phyloP scores from a whole-genome alignment of 1,139 yeast species.

The Oligophagozyma castellii region DNA sequence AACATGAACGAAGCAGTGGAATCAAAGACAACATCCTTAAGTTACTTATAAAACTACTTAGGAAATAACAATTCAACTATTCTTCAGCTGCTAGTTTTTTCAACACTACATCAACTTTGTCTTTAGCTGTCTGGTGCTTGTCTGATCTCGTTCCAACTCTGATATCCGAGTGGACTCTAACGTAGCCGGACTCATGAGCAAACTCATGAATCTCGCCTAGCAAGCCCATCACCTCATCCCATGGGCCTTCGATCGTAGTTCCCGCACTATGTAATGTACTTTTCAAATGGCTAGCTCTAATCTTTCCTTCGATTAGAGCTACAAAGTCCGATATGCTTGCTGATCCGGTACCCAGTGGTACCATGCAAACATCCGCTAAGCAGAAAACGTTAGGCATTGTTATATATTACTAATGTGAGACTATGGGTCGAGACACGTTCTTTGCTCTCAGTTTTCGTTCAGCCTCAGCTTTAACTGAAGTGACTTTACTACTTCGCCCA shows the following conservation, averaged over 20 bases:
- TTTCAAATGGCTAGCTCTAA: slow-evolving; percentile 46
- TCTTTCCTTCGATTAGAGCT: slow-evolving; percentile 49
- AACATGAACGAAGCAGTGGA: too few relatives aligned
- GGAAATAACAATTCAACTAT: too few relatives aligned
- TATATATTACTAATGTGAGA: neutral
- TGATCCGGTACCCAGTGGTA: slow-evolving; percentile 69
- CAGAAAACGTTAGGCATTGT: slow-evolving; percentile 43
- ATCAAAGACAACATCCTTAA: too few relatives aligned
- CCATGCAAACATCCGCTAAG: slow-evolving; percentile 69
- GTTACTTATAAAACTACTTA: too few relatives aligned
- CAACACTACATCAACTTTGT: slow-evolving; percentile 49
- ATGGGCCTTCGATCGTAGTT: slow-evolving; percentile 82
- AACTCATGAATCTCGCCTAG: slow-evolving; percentile 70
- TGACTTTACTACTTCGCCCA: too few relatives aligned
- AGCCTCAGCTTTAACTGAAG: too few relatives aligned
- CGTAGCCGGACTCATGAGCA: slow-evolving; percentile 55
- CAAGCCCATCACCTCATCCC: slow-evolving; percentile 70
- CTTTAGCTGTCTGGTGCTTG: slow-evolving; percentile 51
- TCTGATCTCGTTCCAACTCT: slow-evolving; percentile 71
- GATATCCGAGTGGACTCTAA: slow-evolving; percentile 72
- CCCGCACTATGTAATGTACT: slow-evolving; percentile 81
- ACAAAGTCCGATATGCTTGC: slow-evolving; percentile 76
- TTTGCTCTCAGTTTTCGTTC: too few relatives aligned
- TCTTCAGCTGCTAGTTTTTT: slow-evolving; percentile 17
- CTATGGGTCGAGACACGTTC: too few relatives aligned